Percentiles rank a stretch among this genome's conserved stretches.
Conservation (phyloP, 257 asterid species). For the Lithospermum erythrorhizon region DNA sequence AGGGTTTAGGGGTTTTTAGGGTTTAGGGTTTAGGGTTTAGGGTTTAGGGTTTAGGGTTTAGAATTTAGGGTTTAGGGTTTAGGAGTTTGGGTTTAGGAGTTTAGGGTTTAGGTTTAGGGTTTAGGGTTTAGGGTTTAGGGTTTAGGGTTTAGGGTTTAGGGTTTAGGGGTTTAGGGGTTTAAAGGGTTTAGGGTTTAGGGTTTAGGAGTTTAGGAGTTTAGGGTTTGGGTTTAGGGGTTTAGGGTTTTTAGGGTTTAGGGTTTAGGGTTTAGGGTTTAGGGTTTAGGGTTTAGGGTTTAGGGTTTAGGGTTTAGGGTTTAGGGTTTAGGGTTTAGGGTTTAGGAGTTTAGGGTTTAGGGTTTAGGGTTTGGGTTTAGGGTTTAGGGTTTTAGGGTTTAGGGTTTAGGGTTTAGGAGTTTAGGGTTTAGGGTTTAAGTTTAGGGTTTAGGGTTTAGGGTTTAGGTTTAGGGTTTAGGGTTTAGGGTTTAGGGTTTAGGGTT, state of each 20-base stretch:
- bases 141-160: too few species aligned
- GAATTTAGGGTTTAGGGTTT: too few species aligned
- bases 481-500: too few species aligned
- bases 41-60: too few species aligned
- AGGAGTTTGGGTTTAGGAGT: background rate
- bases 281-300: background rate
- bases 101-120: background rate
- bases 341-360: background rate
- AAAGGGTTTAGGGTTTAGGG: background rate
- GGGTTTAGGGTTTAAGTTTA: slow-evolving; percentile 1
- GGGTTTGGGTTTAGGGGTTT: background rate
- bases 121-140: too few species aligned
- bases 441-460: slow-evolving; percentile 6
- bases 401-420: slow-evolving; percentile 1
- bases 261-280: slow-evolving; percentile 5
- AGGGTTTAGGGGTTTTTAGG: slow-evolving; percentile 2
- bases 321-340: slow-evolving; percentile 1
- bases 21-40: too few species aligned
- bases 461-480: background rate
- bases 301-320: slow-evolving; percentile 1
- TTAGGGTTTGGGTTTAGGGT: background rate
- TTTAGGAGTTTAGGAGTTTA: background rate
- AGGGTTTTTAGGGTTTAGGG: slow-evolving; percentile 10
- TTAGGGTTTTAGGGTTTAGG: background rate
- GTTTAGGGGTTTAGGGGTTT: background rate